Base-by-base conservation (phyloP, 2,329 filamentous ascomycete species). In the Aspergillus ustus region DNA sequence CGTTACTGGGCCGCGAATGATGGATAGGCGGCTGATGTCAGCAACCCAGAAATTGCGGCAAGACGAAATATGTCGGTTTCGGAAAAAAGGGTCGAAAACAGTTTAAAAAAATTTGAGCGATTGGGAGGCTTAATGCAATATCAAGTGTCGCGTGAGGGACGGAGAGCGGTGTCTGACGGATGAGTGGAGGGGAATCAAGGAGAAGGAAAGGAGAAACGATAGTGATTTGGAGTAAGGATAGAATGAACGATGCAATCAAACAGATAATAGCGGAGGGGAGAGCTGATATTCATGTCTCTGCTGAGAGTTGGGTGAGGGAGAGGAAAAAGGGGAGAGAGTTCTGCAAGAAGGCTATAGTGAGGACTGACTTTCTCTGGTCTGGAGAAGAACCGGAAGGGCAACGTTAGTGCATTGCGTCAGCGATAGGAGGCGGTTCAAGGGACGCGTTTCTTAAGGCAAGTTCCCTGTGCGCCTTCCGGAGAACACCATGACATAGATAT, bases 401-500 rank as follows among this genome's bases (percentile, higher is more conserved):
- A 46, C 49, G 37, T 28, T 34, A 29, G 52, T 43, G 49, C 34
- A 52, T 61, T 61, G 59, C 59, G 59, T 61, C 59, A 61, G 55
- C 44, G 28, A 25, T 29, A 49, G n/a, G 43, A 49, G 28, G n/a
- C 20, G 17, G 19, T 40, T 40, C 34, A 1, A 40, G 34, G 34
- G 15, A 40, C 34, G 15, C 31, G 31, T 37, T 37, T 37, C n/a
- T 15, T 8, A 37, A 15, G 31, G 34, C 34, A 15, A 15, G 34
- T 15, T 40, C 11, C 15, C 34, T 6, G 11, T 40, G 34, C 15
- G 34, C 11, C 15, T 15, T 40, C 11, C 34, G 2, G 6, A 15
- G 11, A 40, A 13, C 4, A 11, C 4, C 11, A 40, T 13, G 13
- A 15, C 2, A 40, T 13, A 15, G 15, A 15, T 40, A 15, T 40